Base-by-base conservation (phyloP, 2,329 filamentous ascomycete species). In the Piedraia hortae region DNA sequence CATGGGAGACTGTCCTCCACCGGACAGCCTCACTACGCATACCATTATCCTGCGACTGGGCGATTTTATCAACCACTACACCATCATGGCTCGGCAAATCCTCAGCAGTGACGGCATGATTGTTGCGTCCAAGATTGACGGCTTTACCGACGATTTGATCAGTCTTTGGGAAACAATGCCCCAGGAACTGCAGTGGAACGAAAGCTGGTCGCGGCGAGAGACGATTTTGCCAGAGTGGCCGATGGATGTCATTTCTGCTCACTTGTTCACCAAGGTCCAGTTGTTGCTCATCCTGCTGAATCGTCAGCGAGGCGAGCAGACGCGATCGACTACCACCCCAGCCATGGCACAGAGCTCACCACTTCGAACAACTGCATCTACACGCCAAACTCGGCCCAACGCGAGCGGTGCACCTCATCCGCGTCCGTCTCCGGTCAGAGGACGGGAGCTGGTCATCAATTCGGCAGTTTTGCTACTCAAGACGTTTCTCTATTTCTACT, bases 251-350 rank as follows among this genome's bases (percentile, higher is more conserved):
- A 48, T 50, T 40, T 48, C 51, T 24, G 45, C 47, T 20, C 43
- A 48, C 4, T 45, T 53, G 14, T 48, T 49, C 26, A 48, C 44
- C 26, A 54, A 53, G 28, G 47, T 47, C 5, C 51, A 55, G 22
- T 53, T 47, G 7, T 53, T 53, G 31, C 36, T 56, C 5, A 45
- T 55, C 10, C 39, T 55, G 1, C 40, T 56, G 13, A 54, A 55
- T 28, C 48, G 51, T 4, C 51, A 54, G 28, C 44, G 51, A 12
- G 28, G 42, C 14, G 43, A 46, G 23, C 29, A 35, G 3, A 38
- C 38, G 3, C 32, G 30, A 29, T 21, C 30, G 32, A 27, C 22
- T 19, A 16, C 24, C 7, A 21, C 20, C 14, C 16, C 16, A 7
- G 7, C 7, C 7, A 12, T 16, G 3, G 11, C 16, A 14, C 19